phyloP scores from a whole-genome alignment of 2,329 filamentous ascomycete species.

The Pseudohalonectria lignicola region DNA sequence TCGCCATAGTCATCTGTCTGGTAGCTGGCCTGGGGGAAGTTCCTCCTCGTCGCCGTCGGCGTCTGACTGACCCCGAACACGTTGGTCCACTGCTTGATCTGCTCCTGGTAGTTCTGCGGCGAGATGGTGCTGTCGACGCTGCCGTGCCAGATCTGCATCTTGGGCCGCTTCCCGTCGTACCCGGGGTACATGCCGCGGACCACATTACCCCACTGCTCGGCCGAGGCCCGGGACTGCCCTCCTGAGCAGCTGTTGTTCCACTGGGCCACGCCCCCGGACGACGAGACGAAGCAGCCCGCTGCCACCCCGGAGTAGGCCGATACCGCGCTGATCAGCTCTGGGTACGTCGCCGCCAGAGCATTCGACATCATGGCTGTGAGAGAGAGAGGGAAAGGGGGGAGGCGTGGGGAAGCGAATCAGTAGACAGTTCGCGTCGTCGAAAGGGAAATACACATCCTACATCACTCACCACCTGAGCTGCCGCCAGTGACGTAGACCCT shows the following conservation, averaged over 20 bases:
- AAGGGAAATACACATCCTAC: conserved; percentile 26
- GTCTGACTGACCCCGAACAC: conserved; percentile 30
- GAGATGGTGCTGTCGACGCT: conserved; percentile 35
- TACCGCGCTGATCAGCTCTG: conserved; percentile 26
- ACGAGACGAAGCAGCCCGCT: conserved; percentile 27
- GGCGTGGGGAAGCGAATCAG: background rate
- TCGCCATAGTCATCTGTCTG: conserved; percentile 26
- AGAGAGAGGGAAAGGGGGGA: conserved; percentile 1
- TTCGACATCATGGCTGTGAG: conserved; percentile 23
- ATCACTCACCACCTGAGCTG: conserved; percentile 18
- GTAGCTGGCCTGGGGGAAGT: conserved; percentile 24
- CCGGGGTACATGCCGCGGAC: conserved; percentile 26
- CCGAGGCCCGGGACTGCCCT: conserved; percentile 28
- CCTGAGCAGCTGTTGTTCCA: conserved; percentile 40
- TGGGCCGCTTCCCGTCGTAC: conserved; percentile 33
- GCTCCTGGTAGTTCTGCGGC: conserved; percentile 45
- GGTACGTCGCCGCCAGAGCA: conserved; percentile 29
- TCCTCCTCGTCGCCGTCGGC: conserved; percentile 16
- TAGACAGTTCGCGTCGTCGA: too few relatives aligned
- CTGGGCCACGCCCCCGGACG: conserved; percentile 26
- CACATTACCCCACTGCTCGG: conserved; percentile 34
- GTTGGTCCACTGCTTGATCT: conserved; percentile 43
- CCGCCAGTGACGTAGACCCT: conserved; percentile 23
- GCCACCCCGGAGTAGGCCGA: conserved; percentile 27
- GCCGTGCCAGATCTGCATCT: conserved; percentile 50